Evolutionary conservation across 2,329 filamentous ascomycete genomes (phyloP).

Genomic region (Fusarium sacchari): DNA sequence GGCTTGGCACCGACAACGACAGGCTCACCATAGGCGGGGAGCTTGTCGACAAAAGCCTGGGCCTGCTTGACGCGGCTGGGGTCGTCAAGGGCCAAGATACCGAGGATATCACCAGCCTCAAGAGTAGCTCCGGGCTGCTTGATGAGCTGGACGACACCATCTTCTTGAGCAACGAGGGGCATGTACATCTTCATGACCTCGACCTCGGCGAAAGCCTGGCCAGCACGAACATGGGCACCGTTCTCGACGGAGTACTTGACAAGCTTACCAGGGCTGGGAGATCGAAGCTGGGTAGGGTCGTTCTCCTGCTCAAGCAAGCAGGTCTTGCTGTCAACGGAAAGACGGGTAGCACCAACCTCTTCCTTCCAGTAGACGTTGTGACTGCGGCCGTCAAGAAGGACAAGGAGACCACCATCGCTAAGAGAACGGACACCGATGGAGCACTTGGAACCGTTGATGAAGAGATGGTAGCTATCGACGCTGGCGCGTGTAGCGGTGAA

Average conservation of each 20-base stretch:
- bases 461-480: constrained; percentile 93
- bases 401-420: constrained; percentile 90
- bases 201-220: constrained; percentile 94
- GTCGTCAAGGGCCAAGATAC: constrained; percentile 94
- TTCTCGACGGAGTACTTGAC: constrained; percentile 98
- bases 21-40: constrained; percentile 86
- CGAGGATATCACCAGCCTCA: constrained; percentile 97
- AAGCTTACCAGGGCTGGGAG: constrained; percentile 94
- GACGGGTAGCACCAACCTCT: constrained; percentile 92
- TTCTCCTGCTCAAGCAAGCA: constrained; percentile 98
- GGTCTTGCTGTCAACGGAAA: constrained; percentile 98
- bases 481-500: constrained; percentile 96
- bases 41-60: constrained; percentile 89
- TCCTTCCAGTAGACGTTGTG: constrained; percentile 99
- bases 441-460: constrained; percentile 98
- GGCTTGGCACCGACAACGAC: constrained; percentile 92
- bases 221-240: constrained; percentile 89
- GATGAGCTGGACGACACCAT: constrained; percentile 96
- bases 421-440: constrained; percentile 91
- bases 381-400: constrained; percentile 89
- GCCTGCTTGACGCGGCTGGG: constrained; percentile 97
- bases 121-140: constrained; percentile 99
- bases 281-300: constrained; percentile 95
- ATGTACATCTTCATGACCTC: constrained; percentile 99
- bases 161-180: constrained; percentile 93